Evolutionary conservation across 768 basidiomycete species (phyloP).

Genomic region (Trametes sanguinea): DNA sequence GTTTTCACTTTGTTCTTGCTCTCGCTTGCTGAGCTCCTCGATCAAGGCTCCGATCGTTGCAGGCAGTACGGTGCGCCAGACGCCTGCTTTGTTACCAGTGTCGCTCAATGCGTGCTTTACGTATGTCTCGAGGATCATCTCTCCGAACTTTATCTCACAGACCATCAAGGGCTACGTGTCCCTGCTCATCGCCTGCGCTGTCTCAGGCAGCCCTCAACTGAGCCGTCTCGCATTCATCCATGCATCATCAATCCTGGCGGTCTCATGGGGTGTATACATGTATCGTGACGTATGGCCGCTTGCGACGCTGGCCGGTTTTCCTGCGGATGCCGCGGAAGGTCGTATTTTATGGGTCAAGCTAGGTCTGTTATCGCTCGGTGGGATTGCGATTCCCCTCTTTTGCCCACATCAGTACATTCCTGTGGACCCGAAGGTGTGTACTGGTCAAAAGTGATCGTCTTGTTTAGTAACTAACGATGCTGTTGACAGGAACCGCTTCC

Average conservation of each 20-base stretch:
- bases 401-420: slow-evolving; percentile 43
- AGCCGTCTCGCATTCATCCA: slow-evolving; percentile 34
- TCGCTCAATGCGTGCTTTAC: too few relatives aligned
- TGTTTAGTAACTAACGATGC: slow-evolving; percentile 27
- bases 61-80: too few relatives aligned
- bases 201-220: slow-evolving; percentile 28
- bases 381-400: slow-evolving; percentile 40
- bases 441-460: slow-evolving; percentile 19
- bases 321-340: slow-evolving; percentile 38
- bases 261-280: slow-evolving; percentile 37
- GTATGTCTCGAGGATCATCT: too few relatives aligned
- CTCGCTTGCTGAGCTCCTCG: too few relatives aligned
- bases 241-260: slow-evolving; percentile 36
- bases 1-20: too few relatives aligned
- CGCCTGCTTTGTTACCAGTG: too few relatives aligned
- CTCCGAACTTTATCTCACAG: slow-evolving; percentile 22
- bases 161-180: slow-evolving; percentile 40
- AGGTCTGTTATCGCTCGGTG: slow-evolving; percentile 36
- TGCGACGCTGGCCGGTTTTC: slow-evolving; percentile 35
- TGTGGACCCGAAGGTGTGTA: slow-evolving; percentile 37
- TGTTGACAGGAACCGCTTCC: background rate
- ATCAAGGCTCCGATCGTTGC: too few relatives aligned
- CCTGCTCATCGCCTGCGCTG: slow-evolving; percentile 34
- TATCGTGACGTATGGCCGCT: slow-evolving; percentile 45
- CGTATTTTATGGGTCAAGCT: slow-evolving; percentile 41